Base-by-base conservation (phyloP, 768 basidiomycete genomes). In the Boletus coccyginus region DNA sequence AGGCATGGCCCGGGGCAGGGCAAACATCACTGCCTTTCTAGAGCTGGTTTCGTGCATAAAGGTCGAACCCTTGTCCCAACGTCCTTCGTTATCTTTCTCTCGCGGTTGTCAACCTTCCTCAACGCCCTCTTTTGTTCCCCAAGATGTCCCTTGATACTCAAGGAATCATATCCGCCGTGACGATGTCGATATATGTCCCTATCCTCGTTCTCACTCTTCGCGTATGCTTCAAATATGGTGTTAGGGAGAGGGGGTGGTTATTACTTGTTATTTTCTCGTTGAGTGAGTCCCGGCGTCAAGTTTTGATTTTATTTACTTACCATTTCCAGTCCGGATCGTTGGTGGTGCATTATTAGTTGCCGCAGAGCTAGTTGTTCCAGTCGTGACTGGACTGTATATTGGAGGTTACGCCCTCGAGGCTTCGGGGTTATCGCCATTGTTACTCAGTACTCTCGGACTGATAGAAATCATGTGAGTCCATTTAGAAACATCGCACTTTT, bases 231-330 rank as follows among this genome's bases (percentile, higher is more conserved):
- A 81, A 77, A 33, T 83, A 88, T 74, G 82, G 86, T 61, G 69
- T 80, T 54, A 75, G 78, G 42, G 80, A 85, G 67, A 82, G 78
- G 32, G 87, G 85, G 56, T 90, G 85, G 85, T 68, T 88, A n/a
- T 81, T 82, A 59, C 75, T 88, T n/a, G 74, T 81, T 44, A 70
- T 86, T 13, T 86, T 89, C 58, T 78, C 85, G 12, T 58, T 80
- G 43, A 69, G 86, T 86, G 58, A 66, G 83, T 74, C 33, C 13
- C 41, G 12, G 36, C 3, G 3, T 27, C 35, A 9, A 38, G 27
- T 49, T 36, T 8, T 32, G 29, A n/a, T 50, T 39, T 19, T 10
- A 19, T 50, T 49, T 43, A 47, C 56, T 58, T 42, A 56, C 29
- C 31, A 52, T 53, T 43, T 33, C 50, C 48, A 88, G 88, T 78